Evolutionary conservation across 2,329 filamentous ascomycete species (phyloP).

Genomic region (Aspergillus fumigatiaffinis): DNA sequence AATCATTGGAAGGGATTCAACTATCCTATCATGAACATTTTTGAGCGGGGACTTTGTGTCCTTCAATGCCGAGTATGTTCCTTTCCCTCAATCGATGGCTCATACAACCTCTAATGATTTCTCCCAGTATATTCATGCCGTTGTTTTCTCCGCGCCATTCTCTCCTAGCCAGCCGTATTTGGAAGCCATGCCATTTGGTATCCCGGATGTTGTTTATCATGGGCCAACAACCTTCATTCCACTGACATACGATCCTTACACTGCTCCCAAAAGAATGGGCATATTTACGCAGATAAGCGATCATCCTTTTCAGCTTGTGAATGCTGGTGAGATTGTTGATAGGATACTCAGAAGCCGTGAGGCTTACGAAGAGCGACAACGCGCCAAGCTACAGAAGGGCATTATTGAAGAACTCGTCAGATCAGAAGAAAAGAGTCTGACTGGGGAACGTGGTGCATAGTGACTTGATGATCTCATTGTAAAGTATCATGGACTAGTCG

Average conservation of each 20-base stretch:
- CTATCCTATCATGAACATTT: conserved; percentile 99
- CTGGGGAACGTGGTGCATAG: background rate
- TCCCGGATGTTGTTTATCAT: conserved; percentile 82
- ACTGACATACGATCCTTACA: conserved; percentile 73
- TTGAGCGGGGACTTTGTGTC: conserved; percentile 91
- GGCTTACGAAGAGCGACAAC: conserved; percentile 86
- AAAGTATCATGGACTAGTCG: background rate
- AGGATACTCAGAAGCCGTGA: conserved; percentile 83
- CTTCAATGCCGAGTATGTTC: conserved; percentile 78
- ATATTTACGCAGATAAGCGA: conserved; percentile 75
- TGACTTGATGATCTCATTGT: background rate
- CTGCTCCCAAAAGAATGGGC: conserved; percentile 71
- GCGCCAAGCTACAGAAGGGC: conserved; percentile 83
- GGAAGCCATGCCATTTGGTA: conserved; percentile 66
- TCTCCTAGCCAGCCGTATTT: conserved; percentile 78
- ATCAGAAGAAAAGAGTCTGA: conserved; percentile 50
- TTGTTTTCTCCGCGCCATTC: conserved; percentile 88
- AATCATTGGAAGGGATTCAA: conserved; percentile 97
- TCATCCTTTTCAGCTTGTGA: conserved; percentile 82
- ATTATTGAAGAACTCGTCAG: conserved; percentile 66
- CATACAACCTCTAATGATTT: background rate
- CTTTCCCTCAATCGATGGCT: conserved; percentile 2
- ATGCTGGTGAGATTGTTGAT: conserved; percentile 86
- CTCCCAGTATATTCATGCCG: conserved; percentile 73
- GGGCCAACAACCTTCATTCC: conserved; percentile 91